Evolutionary conservation across 176 grass and related monocot genomes (phyloP).

Genomic region (Zea luxurians): DNA sequence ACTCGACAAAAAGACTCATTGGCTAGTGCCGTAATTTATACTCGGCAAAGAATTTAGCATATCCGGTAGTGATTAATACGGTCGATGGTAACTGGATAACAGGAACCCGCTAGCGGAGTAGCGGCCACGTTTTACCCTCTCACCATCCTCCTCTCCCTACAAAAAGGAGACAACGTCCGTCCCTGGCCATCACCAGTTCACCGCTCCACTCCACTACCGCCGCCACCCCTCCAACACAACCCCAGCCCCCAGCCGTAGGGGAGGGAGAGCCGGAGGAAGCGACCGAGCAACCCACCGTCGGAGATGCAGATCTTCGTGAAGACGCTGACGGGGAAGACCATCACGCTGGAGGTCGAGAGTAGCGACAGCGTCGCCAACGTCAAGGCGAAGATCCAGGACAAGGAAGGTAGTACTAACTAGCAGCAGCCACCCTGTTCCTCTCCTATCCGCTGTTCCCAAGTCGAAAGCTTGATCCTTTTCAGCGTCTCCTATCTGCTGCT

Average conservation of each 20-base stretch:
- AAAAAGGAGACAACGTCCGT: not conserved
- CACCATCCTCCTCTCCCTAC: not conserved
- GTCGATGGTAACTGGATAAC: too few species aligned
- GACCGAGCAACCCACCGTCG: not conserved
- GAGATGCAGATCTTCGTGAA: slow-evolving; percentile 90
- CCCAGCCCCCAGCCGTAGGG: not conserved
- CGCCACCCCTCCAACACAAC: not conserved
- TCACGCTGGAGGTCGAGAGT: slow-evolving; percentile 96
- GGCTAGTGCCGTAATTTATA: too few species aligned
- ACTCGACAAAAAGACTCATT: too few species aligned
- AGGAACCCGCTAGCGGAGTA: not conserved
- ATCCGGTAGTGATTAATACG: too few species aligned
- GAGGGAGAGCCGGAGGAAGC: not conserved
- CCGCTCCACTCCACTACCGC: not conserved
- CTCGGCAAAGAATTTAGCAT: too few species aligned
- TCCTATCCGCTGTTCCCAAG: not conserved
- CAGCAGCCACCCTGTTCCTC: not conserved
- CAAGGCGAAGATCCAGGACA: slow-evolving; percentile 91
- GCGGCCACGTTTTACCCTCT: slow-evolving; percentile 1
- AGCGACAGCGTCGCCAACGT: slow-evolving; percentile 91
- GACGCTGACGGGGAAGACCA: slow-evolving; percentile 90
- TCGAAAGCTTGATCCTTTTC: not conserved
- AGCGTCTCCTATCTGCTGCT: not conserved
- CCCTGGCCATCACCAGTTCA: not conserved
- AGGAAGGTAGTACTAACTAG: slow-evolving; percentile 33